Base-by-base conservation (phyloP, 805 yeast species). In the Saccharomycopsis sp. region DNA sequence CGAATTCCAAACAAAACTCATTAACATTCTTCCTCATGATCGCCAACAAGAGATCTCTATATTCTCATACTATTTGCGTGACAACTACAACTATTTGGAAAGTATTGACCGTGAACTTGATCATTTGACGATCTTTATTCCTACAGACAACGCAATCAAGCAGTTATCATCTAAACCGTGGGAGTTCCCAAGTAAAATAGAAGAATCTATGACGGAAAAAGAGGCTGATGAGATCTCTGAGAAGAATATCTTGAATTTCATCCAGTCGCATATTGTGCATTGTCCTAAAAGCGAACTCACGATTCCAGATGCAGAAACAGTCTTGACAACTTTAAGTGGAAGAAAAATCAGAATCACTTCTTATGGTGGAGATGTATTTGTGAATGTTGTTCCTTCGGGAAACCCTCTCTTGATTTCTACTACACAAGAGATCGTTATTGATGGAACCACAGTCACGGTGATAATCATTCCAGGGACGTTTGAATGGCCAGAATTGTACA, bases 1-100 rank as follows among this genome's bases (percentile, higher is more conserved):
- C 49, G 49, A 44, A 17, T 44, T 44, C 8, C 49, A 44, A 17
- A 44, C 49, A 17, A 44, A 44, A 44, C 22, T 44, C 3, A 44
- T 44, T 12, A 44, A n/a, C 22, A 44, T 44, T 17, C 49, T 44
- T 44, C 49, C 49, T 7, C 49, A 44, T 19, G 49, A 44, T 17
- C 49, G 12, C 19, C 49, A 44, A 44, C 49, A 44, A 17, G 77
- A 78, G 20, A 76, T 87, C 50, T 76, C 86, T 15, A 77, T 88
- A 7, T 86, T 89, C 68, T 78, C 90, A 1, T 79, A 84, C 1
- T 87, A 88, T 67, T 72, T 86, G n/a, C 78, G 96, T 60, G 88
- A 86, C 64, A 76, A 82, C 66, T 72, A 77, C 15, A 78, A 74
- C 12, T 66, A 86, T 25, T 76, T 80, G 29, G 58, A 66, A 19